Evolutionary conservation across 208 protist genomes (phyloP).

Genomic region (Leishmania arabica): DNA sequence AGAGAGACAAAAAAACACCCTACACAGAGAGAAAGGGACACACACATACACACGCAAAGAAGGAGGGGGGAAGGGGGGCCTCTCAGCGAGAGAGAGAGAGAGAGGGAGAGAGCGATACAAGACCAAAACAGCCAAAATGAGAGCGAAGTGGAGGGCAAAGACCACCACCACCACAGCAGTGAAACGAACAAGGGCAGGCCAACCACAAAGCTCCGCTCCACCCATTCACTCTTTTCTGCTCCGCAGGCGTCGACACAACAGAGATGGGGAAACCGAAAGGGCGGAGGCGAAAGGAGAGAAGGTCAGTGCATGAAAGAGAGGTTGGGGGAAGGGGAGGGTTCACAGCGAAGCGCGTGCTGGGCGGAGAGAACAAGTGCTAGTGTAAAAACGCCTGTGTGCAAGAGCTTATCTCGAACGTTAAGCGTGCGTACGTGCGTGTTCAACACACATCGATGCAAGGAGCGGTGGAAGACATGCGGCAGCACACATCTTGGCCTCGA

Average conservation of each 20-base stretch:
- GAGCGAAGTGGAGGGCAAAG: background rate
- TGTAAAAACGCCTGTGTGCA: background rate
- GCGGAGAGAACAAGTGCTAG: no score
- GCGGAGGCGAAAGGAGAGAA: background rate
- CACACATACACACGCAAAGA: background rate
- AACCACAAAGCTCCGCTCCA: background rate
- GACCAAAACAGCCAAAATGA: background rate
- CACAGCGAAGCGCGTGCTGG: background rate
- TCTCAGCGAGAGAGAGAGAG: background rate
- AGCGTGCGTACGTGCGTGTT: background rate
- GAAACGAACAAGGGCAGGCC: background rate
- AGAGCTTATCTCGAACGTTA: background rate
- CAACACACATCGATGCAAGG: background rate
- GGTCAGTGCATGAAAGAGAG: background rate
- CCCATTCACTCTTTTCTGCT: background rate
- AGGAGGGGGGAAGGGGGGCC: background rate
- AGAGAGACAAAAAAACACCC: background rate
- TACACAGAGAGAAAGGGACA: background rate
- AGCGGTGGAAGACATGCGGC: background rate
- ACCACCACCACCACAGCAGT: background rate
- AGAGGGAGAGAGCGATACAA: background rate
- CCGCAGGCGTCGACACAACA: background rate
- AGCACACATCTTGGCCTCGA: background rate
- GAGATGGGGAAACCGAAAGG: background rate
- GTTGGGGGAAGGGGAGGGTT: background rate